Conservation (phyloP, 169 alveolate species). For the Theileria orientalis region DNA sequence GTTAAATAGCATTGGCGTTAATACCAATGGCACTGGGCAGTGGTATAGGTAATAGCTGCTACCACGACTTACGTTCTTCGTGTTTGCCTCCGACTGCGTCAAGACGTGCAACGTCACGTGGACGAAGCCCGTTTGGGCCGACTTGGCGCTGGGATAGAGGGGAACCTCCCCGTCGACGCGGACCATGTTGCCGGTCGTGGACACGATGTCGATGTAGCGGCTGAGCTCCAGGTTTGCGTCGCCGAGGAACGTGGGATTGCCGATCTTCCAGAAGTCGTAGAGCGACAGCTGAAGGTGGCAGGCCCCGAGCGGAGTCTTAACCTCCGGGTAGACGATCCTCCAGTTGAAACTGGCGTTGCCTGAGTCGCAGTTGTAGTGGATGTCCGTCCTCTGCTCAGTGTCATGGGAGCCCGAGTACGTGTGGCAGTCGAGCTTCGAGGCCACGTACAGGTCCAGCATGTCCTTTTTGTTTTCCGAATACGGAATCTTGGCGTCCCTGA, state of each 20-base stretch:
- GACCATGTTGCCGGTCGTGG: conserved; percentile 74
- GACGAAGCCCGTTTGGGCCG: conserved; percentile 77
- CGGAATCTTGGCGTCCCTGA: conserved; percentile 65
- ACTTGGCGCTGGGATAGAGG: conserved; percentile 73
- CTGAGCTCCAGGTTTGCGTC: conserved; percentile 82
- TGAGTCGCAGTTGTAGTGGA: conserved; percentile 85
- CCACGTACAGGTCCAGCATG: conserved; percentile 73
- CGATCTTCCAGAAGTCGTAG: conserved; percentile 83
- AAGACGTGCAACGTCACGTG: conserved; percentile 87
- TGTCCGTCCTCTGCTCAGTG: conserved; percentile 84
- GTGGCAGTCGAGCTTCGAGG: conserved; percentile 83
- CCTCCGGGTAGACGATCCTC: conserved; percentile 86
- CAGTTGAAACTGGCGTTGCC: conserved; percentile 88
- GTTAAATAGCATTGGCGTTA: not conserved
- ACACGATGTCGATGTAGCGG: conserved; percentile 80
- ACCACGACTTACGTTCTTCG: conserved; percentile 71
- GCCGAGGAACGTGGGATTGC: conserved; percentile 83
- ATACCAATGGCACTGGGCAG: not conserved
- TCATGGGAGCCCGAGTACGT: conserved; percentile 76
- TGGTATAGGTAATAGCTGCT: not conserved
- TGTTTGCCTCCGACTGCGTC: conserved; percentile 87
- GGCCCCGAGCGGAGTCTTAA: conserved; percentile 83
- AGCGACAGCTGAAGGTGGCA: conserved; percentile 86
- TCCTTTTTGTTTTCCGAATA: conserved; percentile 38
- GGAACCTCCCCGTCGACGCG: conserved; percentile 83